Base-by-base conservation (phyloP, 2,329 filamentous ascomycete genomes). In the Colletotrichum aenigma region DNA sequence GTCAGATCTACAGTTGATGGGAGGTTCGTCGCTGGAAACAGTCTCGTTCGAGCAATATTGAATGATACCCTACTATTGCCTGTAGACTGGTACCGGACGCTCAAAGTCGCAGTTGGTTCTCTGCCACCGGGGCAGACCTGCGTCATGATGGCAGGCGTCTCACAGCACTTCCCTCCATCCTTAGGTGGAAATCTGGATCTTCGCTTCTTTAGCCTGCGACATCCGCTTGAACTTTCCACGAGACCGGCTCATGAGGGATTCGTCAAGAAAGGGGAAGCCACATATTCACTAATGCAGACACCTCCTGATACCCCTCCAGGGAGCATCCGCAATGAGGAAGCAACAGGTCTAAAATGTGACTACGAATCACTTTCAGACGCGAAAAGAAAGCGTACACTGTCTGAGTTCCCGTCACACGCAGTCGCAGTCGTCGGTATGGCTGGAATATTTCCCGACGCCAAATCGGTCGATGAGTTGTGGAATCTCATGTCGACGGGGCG, bases 381-480 rank as follows among this genome's bases (percentile, higher is more conserved):
- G 6, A n/a, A 15, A 60, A 43, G 24, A 30, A 60, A 32, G 8
- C 15, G 18, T 38, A 9, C 26, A 78, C 86, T 3, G 66, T 82
- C 26, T 81, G 80, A 68, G 70, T 87, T 5, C 85, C 85, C 30
- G 81, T 83, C 5, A 78, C 83, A 28, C 34, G 83, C 76, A 12
- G 76, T 87, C 66, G 86, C 85, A 3, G 79, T 87, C 12, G 78
- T 87, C n/a, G 85, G 86, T 34, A 86, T 84, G 76, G 84, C 84
- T 3, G 87, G 87, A 21, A 81, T 86, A 0, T 85, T 88, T 15
- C 86, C 87, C 0, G 86, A 86, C 4, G 83, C 82, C 4, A 82
- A 82, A 0, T 82, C 76, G 7, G 83, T 83, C 2, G 82, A 84
- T 7, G 82, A 83, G 38, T 82, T 87, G 24, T 85, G 84, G 83